Evolutionary conservation across 177 flowering plant genomes (phyloP), one percentile per base, ranked within the genome.

Genomic region (Vitis hybrid): DNA sequence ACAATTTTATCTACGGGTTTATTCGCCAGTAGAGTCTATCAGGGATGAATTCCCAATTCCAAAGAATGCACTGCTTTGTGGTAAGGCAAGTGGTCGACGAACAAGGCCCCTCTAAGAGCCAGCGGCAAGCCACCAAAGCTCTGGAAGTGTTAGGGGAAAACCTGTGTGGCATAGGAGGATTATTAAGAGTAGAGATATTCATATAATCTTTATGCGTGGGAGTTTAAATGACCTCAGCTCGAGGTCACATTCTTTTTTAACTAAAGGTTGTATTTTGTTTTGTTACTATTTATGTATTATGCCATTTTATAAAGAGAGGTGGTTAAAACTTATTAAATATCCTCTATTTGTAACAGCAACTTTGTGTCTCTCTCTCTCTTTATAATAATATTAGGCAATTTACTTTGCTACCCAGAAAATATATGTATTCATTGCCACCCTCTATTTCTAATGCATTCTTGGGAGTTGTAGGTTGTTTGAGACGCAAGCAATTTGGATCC

Each of bases 1-100:
- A 66, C 99, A 95, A 67, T 77, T 91, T 19, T 95, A 95, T 68
- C 74, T 95, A 54, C 88, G 97, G 0, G 99, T 95, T 18, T 90
- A 89, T 61, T 86, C 99, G 0, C 68, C 82, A 0, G 83, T 86
- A 10, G 83, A 81, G n/a, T 91, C 97, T 1, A 61, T 88, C 4
- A 88, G 99, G 70, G 98, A 95, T 54, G 99, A 95, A 72, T 90
- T 62, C 67, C 97, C 97, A 12, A 91, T 95, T 55, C 99, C 99
- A 13, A 86, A 80, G 81, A 90, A 93, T 68, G 97, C 99, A 2
- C 94, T 79, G 61, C 89, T 89, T 10, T 95, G 99, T 63, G 99
- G 99, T 2, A 83, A 81, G 76, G 99, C 98, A 2, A 59, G 73
- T 0, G 96, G 96, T 4, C 76, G 87, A 52, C 87, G 67, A 74